Conservation (phyloP, 768 basidiomycete species). For the Mycena amicta region DNA sequence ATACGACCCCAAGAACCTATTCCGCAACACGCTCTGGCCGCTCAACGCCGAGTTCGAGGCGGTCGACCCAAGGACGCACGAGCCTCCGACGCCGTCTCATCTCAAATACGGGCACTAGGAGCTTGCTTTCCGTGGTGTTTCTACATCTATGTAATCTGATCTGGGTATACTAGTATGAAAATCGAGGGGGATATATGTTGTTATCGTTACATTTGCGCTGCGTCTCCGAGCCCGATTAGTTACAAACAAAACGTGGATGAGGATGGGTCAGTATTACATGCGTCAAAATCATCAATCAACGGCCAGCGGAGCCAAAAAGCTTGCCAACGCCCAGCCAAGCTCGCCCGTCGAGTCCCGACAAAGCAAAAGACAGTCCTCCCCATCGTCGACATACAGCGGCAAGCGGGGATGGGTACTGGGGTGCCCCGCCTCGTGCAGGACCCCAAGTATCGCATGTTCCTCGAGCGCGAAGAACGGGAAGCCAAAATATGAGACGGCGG, state of each 20-base stretch:
- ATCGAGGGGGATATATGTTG: constrained; percentile 9
- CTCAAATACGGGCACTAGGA: constrained; percentile 29
- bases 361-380: constrained; percentile 78
- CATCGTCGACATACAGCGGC: constrained; percentile 75
- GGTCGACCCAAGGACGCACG: constrained; percentile 62
- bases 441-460: constrained; percentile 62
- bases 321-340: constrained; percentile 82
- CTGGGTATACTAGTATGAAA: constrained; percentile 22
- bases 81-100: constrained; percentile 55
- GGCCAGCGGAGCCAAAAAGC: constrained; percentile 69
- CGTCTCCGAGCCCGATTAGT: not conserved
- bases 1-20: constrained; percentile 79
- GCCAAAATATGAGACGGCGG: constrained; percentile 65
- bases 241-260: constrained; percentile 12
- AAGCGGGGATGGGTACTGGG: constrained; percentile 73
- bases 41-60: constrained; percentile 55
- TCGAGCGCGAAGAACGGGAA: constrained; percentile 78
- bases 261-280: constrained; percentile 8
- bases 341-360: constrained; percentile 58
- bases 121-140: not conserved
- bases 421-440: constrained; percentile 78
- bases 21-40: constrained; percentile 83
- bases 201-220: not conserved
- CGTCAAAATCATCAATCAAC: constrained; percentile 25
- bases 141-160: not conserved